Percentiles rank a stretch among this genome's conserved stretches.
Conservation (phyloP, 169 alveolate species). For the Plasmodium vivax region DNA sequence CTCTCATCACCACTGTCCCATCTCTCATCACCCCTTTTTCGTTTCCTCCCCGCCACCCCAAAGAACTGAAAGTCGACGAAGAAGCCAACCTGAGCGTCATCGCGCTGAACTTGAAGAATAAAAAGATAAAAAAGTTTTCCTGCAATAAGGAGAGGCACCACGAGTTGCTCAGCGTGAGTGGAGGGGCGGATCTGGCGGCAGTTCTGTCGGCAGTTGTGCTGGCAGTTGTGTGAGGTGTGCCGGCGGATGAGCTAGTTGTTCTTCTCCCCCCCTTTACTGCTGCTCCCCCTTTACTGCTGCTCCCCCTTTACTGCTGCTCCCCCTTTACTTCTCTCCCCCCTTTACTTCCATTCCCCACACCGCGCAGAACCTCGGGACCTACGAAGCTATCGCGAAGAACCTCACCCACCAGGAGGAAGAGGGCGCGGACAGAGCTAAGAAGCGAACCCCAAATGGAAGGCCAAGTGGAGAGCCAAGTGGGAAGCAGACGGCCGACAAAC, state of each 20-base stretch:
- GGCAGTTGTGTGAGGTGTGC: not conserved
- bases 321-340: no score
- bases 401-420: constrained; percentile 28
- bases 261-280: not conserved
- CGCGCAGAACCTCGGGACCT: constrained; percentile 10
- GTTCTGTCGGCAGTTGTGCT: not conserved
- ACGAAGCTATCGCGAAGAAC: constrained; percentile 54
- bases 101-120: constrained; percentile 39
- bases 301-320: no score
- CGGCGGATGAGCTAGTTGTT: not conserved
- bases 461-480: not conserved
- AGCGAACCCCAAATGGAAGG: not conserved
- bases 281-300: not conserved
- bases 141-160: constrained; percentile 43
- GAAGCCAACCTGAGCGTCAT: constrained; percentile 18
- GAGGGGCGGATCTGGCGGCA: not conserved
- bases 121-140: constrained; percentile 14
- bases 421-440: not conserved
- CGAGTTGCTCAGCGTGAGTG: constrained; percentile 30
- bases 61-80: constrained; percentile 56
- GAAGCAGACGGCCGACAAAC: not conserved
- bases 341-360: not conserved
- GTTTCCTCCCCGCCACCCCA: not conserved
- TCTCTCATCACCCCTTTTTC: not conserved
- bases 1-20: not conserved